These are phyloP conservation scores for Russula brevipes DNA, from an alignment of 768 basidiomycete genomes.

Conservation along the genomic window DNA sequence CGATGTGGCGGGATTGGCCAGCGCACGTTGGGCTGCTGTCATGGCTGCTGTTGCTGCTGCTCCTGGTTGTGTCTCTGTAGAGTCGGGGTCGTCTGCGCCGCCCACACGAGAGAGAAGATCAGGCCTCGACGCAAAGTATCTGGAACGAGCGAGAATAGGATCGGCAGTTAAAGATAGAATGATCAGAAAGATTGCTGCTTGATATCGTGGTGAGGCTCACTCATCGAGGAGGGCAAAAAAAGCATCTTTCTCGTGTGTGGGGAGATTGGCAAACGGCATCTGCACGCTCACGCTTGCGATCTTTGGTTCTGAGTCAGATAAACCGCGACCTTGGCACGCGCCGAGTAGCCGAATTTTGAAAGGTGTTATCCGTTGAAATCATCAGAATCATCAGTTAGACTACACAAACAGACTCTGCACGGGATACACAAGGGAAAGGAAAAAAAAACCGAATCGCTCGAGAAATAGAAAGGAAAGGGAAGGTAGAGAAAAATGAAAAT, in stretches of 20 bases:
- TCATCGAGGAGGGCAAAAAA: conserved; percentile 80
- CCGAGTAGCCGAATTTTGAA: neutral
- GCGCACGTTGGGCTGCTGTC: conserved; percentile 30
- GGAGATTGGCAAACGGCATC: conserved; percentile 72
- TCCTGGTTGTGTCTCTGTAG: neutral
- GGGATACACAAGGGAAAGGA: conserved; percentile 1
- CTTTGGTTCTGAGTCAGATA: neutral
- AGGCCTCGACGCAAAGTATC: conserved; percentile 24
- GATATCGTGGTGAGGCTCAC: conserved; percentile 34
- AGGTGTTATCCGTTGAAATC: conserved; percentile 9
- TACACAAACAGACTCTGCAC: conserved; percentile 17
- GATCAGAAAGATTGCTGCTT: neutral
- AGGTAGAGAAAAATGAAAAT: conserved; percentile 1
- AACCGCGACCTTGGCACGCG: neutral
- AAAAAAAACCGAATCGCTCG: neutral
- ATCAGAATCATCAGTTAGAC: conserved; percentile 20
- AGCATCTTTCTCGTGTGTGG: conserved; percentile 66
- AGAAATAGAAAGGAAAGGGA: neutral
- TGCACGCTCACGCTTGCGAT: neutral
- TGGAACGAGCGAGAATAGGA: neutral
- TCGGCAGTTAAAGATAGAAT: neutral
- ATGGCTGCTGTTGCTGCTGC: conserved; percentile 2
- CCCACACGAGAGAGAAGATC: conserved; percentile 20
- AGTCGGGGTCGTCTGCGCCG: neutral
- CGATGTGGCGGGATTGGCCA: conserved; percentile 20